A percentile compares a stretch with the other conserved stretches of the same genome.
Conservation (phyloP, 1,139 yeast genomes). For the Saccharomyces hybrid region DNA sequence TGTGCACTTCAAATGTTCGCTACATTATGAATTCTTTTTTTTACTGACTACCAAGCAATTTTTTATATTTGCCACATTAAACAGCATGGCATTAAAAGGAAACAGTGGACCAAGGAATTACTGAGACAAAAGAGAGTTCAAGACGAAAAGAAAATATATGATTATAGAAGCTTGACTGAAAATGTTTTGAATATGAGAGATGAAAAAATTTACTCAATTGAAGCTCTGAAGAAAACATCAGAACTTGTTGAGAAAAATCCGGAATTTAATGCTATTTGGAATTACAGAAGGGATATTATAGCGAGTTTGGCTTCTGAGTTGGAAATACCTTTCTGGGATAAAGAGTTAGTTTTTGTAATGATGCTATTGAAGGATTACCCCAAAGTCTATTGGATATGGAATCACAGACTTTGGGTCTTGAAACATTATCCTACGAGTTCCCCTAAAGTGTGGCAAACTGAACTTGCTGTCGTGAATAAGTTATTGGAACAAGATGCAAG, state of each 20-base stretch:
- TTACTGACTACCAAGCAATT: neutral
- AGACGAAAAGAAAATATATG: slow-evolving; percentile 47
- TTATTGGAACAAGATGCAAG: slow-evolving; percentile 67
- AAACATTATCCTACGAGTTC: slow-evolving; percentile 42
- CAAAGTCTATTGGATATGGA: slow-evolving; percentile 95
- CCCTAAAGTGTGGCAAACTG: slow-evolving; percentile 52
- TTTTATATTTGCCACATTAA: slow-evolving; percentile 4
- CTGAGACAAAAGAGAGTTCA: slow-evolving; percentile 44
- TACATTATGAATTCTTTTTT: slow-evolving; percentile 1
- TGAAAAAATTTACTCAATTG: slow-evolving; percentile 32
- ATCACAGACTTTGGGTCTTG: slow-evolving; percentile 81
- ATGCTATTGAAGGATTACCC: slow-evolving; percentile 58
- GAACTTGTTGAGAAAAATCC: slow-evolving; percentile 61
- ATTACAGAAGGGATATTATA: slow-evolving; percentile 65
- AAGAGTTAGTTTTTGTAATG: slow-evolving; percentile 58
- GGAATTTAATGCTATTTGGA: slow-evolving; percentile 87
- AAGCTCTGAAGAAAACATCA: slow-evolving; percentile 47
- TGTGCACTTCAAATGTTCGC: neutral
- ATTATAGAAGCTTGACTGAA: slow-evolving; percentile 43
- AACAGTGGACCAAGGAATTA: slow-evolving; percentile 50
- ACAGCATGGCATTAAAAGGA: slow-evolving; percentile 67
- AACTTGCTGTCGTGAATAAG: slow-evolving; percentile 59
- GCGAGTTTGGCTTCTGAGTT: slow-evolving; percentile 9
- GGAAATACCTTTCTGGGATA: slow-evolving; percentile 37
- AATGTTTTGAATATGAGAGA: slow-evolving; percentile 38